These are phyloP conservation scores for Xylaria bambusicola DNA, from an alignment of 495 filamentous ascomycete genomes.

Conservation along the genomic window DNA sequence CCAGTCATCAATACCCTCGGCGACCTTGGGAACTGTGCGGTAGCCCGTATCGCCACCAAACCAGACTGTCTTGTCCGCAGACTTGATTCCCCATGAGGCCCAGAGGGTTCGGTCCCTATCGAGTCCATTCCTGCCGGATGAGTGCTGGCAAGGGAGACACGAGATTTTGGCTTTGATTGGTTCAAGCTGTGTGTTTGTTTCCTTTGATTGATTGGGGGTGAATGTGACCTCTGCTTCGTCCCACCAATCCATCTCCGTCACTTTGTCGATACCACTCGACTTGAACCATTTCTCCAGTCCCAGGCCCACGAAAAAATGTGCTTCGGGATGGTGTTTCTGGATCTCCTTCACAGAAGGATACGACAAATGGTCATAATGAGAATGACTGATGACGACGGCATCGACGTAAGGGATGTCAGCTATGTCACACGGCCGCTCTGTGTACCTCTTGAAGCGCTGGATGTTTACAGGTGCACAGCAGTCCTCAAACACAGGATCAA, in stretches of 20 bases:
- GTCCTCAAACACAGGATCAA: slow-evolving; percentile 92
- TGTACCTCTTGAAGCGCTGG: slow-evolving; percentile 79
- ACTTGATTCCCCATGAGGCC: slow-evolving; percentile 81
- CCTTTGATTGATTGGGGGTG: slow-evolving; percentile 41
- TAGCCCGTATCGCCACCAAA: slow-evolving; percentile 85
- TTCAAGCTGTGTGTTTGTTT: slow-evolving; percentile 23
- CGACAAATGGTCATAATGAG: slow-evolving; percentile 92
- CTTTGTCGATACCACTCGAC: slow-evolving; percentile 63
- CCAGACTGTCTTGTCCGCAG: slow-evolving; percentile 68
- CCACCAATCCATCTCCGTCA: slow-evolving; percentile 97
- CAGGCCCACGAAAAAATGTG: slow-evolving; percentile 85
- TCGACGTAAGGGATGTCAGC: slow-evolving; percentile 83
- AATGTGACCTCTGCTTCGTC: slow-evolving; percentile 74
- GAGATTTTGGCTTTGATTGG: slow-evolving; percentile 74
- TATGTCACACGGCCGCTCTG: slow-evolving; percentile 74
- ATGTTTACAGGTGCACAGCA: slow-evolving; percentile 77
- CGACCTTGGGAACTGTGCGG: slow-evolving; percentile 72
- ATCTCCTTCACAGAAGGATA: slow-evolving; percentile 73
- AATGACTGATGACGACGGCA: slow-evolving; percentile 87
- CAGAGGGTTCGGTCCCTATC: slow-evolving; percentile 80
- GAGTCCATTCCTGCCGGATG: slow-evolving; percentile 63
- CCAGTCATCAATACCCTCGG: slow-evolving; percentile 69
- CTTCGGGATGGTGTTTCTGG: slow-evolving; percentile 69
- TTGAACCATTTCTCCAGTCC: slow-evolving; percentile 89
- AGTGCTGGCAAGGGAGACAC: slow-evolving; percentile 87